Evolutionary conservation across 129 eudicot genomes (phyloP).

Genomic region (Logfia minima): DNA sequence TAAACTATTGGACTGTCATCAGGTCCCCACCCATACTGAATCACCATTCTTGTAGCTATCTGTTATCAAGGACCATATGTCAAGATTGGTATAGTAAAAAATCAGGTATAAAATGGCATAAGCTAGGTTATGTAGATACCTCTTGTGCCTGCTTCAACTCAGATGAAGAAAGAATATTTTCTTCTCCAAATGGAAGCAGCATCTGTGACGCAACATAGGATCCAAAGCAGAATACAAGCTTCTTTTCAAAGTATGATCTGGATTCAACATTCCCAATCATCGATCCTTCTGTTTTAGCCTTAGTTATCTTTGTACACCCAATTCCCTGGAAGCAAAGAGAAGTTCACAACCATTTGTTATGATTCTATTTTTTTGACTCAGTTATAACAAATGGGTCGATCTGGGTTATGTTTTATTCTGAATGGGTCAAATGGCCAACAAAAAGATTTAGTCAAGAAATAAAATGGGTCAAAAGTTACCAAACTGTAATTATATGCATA

Average conservation of each 20-base stretch:
- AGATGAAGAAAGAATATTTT: constrained; percentile 71
- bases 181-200: constrained; percentile 95
- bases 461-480: constrained; percentile 1
- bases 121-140: constrained; percentile 41
- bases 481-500: background rate
- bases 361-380: too few species aligned
- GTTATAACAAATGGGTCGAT: background rate
- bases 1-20: constrained; percentile 78
- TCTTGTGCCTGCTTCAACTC: constrained; percentile 90
- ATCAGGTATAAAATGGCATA: constrained; percentile 11
- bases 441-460: background rate
- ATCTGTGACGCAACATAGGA: constrained; percentile 83
- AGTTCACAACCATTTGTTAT: background rate
- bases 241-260: constrained; percentile 86
- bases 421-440: background rate
- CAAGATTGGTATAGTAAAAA: constrained; percentile 1
- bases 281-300: constrained; percentile 60
- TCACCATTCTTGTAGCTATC: constrained; percentile 95
- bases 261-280: constrained; percentile 73
- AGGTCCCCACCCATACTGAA: constrained; percentile 96
- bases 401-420: background rate
- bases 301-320: constrained; percentile 86
- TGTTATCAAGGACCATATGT: constrained; percentile 37
- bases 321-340: constrained; percentile 63
- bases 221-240: constrained; percentile 89